Base-by-base conservation (phyloP, 371 early-diverging fungal genomes). In the Rhizopus sp. region DNA sequence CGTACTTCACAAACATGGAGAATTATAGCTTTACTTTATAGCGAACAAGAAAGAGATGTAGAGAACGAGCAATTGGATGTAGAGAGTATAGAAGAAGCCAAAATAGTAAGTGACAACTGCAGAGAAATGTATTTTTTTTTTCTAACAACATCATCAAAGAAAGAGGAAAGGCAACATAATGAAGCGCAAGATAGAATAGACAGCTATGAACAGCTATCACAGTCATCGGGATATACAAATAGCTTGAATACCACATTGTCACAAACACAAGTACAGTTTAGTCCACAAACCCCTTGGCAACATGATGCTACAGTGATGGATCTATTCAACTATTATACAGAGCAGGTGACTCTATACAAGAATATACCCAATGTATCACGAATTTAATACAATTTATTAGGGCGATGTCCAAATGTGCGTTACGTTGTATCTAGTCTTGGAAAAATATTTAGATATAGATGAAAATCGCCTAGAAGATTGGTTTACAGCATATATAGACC, bases 401-500 rank as follows among this genome's bases (percentile, higher is more conserved):
- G 91, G 91, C 4, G 91, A 93, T 54, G 87, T 92, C 0, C 94
- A 93, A 59, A 91, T 93, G 90, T 91, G 91, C 57, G 88, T 86
- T 8, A 88, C 92, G 7, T 57, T 92, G 0, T 68, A 86, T 38
- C 60, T 88, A 8, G 87, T 91, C 0, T 68, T 93, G 4, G 71
- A 74, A 56, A 67, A 73, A 12, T 68, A 77, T 13, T 33, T 86
- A 2, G 59, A 71, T 3, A 73, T 84, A 5, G 75, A 75, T 35
- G 64, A 72, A 40, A 68, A 78, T 13, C 72, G 77, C 12, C 59
- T 82, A 40, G 86, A 89, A 62, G 77, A 82, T 42, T 92, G 91
- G 91, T 85, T 88, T 48, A 80, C 73, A 38, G 69, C 85, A 0
- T 93, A 92, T 68, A 80, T 61, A 82, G 90, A 93, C 46, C 70